phyloP scores from a whole-genome alignment of 805 yeast species.

The Candida nemodendra region DNA sequence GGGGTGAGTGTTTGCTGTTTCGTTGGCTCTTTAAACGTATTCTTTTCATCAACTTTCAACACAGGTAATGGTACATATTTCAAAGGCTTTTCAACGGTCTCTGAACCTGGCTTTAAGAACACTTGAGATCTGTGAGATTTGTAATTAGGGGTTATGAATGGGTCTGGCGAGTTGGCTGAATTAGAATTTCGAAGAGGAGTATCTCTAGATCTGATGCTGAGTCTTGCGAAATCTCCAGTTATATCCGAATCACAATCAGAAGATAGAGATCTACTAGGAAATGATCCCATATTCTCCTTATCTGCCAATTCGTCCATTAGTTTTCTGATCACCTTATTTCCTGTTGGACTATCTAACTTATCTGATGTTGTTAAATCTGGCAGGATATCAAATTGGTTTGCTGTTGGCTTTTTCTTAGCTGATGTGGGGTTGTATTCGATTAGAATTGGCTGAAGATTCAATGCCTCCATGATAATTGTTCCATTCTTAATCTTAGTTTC shows the following conservation, averaged over 20 bases:
- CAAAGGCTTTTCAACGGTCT: slow-evolving; percentile 8
- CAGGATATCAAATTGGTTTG: slow-evolving; percentile 12
- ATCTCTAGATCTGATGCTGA: background rate
- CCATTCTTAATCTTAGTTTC: slow-evolving; percentile 9
- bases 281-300: slow-evolving; percentile 24
- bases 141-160: slow-evolving; percentile 31
- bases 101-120: slow-evolving; percentile 14
- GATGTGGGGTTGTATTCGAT: slow-evolving; percentile 29
- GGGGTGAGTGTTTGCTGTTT: no score
- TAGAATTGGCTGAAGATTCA: slow-evolving; percentile 26
- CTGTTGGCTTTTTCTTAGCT: slow-evolving; percentile 18
- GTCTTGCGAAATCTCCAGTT: background rate
- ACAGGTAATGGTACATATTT: slow-evolving; percentile 29
- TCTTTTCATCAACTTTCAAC: slow-evolving; percentile 4
- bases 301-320: slow-evolving; percentile 36
- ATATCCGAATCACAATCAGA: background rate
- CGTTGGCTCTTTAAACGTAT: no score
- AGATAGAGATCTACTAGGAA: background rate
- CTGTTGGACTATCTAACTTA: slow-evolving; percentile 4
- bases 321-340: slow-evolving; percentile 26
- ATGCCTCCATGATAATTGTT: slow-evolving; percentile 17
- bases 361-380: slow-evolving; percentile 6
- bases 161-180: slow-evolving; percentile 22
- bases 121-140: slow-evolving; percentile 13
- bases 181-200: slow-evolving; percentile 1